phyloP scores from a whole-genome alignment of 176 grass and related monocot species.

The Rhynchospora tenuis region DNA sequence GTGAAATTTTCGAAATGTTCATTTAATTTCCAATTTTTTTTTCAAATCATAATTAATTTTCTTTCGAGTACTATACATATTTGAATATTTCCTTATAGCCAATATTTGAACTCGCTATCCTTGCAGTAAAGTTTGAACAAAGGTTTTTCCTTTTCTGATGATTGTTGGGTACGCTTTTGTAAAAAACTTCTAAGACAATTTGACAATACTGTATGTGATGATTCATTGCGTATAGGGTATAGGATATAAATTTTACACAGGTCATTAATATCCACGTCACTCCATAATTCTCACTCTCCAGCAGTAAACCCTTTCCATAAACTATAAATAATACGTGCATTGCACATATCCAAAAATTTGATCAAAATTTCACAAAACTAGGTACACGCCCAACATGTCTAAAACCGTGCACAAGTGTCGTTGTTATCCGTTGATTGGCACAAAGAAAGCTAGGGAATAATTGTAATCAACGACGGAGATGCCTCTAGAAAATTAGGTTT shows the following conservation, averaged over 20 bases:
- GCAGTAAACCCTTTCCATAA: neutral
- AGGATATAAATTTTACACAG: neutral
- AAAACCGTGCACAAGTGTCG: neutral
- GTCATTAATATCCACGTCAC: neutral
- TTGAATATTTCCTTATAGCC: no score
- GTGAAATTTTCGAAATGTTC: no score
- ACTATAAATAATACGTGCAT: neutral
- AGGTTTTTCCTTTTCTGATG: no score
- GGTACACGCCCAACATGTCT: neutral
- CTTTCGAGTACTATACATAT: no score
- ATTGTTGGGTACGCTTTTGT: no score
- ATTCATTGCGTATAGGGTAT: neutral
- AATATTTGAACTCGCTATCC: no score
- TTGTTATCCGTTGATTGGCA: neutral
- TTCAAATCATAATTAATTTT: no score
- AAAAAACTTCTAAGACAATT: no score
- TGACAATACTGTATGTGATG: neutral
- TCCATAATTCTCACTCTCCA: neutral
- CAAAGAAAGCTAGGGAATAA: neutral
- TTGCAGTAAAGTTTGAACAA: no score
- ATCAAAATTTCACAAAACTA: neutral
- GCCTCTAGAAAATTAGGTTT: neutral
- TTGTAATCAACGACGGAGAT: neutral
- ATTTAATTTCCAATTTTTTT: no score
- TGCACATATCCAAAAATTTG: neutral